Base-by-base conservation (phyloP, 2,329 filamentous ascomycete genomes). In the Exophiala lecanii-corni region DNA sequence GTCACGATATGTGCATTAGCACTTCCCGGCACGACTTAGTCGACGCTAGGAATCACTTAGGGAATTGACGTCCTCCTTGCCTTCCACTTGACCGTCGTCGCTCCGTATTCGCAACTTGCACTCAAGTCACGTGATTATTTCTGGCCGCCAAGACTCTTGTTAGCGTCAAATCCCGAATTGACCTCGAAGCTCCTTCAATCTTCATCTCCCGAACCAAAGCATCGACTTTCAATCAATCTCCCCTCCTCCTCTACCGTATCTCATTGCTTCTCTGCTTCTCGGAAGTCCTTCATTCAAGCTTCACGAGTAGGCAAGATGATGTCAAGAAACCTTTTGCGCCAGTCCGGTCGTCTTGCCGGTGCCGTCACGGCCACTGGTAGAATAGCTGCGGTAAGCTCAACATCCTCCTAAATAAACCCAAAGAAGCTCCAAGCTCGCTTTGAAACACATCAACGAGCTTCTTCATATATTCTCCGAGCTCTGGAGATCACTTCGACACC, bases 281-380 rank as follows among this genome's bases (percentile, higher is more conserved):
- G 47, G 41, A 49, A 47, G 46, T 43, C 30, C 33, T 40, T 47
- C 31, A 38, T 25, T 43, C 21, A 30, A 53, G 52, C 54, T 56
- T 55, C 54, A 44, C 42, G 55, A 52, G 64, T 60, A 69, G 69
- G 72, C 75, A 66, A 70, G 69, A 78, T 71, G 75, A 96, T 97
- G 91, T 94, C 96, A 81, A 88, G 91, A 77, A 94, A 86, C 83
- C 89, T 91, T 78, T 81, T 97, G 76, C 83, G 89, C 78, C 89
- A 94, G 80, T 94, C 89, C 72, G 85, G 85, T 78, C 89, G 89
- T 79, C 85, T 86, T 73, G 86, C 91, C 75, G 86, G 87, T 77
- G 88, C 87, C 76, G 81, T 94, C 76, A 87, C 88, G 84, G 86
- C 87, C 68, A 79, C 85, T 66, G 82, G 87, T 79, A 87, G 89